phyloP scores from a whole-genome alignment of 2,329 filamentous ascomycete species.

The Arthroderma uncinatum region DNA sequence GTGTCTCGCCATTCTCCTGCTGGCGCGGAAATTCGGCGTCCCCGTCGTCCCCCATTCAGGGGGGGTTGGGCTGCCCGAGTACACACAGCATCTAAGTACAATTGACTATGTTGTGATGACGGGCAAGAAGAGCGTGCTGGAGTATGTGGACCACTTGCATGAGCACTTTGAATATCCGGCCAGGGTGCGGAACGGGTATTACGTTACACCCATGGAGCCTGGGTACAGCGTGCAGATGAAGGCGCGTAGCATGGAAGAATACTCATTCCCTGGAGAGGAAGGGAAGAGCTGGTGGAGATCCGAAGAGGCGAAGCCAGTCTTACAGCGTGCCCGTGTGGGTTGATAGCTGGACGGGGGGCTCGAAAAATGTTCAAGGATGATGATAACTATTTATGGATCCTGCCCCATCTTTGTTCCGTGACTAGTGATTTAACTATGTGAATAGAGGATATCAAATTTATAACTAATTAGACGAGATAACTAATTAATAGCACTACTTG shows the following conservation, averaged over 20 bases:
- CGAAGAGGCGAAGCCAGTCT: constrained; percentile 65
- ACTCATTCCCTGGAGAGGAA: constrained; percentile 62
- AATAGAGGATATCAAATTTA: neutral
- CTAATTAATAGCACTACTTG: neutral
- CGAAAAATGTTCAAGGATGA: neutral
- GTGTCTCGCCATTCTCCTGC: constrained; percentile 76
- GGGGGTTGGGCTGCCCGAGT: constrained; percentile 82
- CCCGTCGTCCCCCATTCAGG: constrained; percentile 84
- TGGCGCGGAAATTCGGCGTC: constrained; percentile 57
- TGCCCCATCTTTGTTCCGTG: neutral
- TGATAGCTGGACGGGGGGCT: neutral
- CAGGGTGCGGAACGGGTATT: constrained; percentile 72
- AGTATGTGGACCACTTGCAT: constrained; percentile 88
- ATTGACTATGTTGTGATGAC: constrained; percentile 86
- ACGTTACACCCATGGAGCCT: constrained; percentile 69
- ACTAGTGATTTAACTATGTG: neutral
- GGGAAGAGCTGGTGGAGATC: constrained; percentile 78
- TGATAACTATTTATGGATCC: neutral
- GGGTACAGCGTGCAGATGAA: constrained; percentile 95
- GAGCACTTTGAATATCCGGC: constrained; percentile 82
- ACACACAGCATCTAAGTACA: constrained; percentile 83
- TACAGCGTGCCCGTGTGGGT: constrained; percentile 3
- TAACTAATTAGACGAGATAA: too few relatives aligned
- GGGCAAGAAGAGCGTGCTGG: constrained; percentile 68
- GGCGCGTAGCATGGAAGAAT: constrained; percentile 71